Conservation (phyloP, 2,329 filamentous ascomycete genomes). For the Uncinocarpus reesii region DNA sequence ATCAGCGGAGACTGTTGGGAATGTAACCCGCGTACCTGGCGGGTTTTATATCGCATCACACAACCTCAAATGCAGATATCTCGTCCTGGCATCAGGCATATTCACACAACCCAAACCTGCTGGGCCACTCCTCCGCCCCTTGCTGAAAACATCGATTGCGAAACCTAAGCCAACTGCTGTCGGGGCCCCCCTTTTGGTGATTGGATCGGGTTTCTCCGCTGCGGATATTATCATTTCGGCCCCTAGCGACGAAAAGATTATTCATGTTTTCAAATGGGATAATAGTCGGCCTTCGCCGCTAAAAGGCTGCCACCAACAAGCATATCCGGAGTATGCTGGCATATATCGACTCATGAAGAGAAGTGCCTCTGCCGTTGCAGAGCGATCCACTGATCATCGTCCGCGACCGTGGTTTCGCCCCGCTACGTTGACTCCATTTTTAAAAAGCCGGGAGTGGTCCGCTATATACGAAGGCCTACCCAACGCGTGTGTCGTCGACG, state of each 20-base stretch:
- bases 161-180: conserved; percentile 11
- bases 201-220: conserved; percentile 53
- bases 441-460: conserved; percentile 42
- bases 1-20: conserved; percentile 33
- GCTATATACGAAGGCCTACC: conserved; percentile 46
- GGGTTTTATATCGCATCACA: conserved; percentile 46
- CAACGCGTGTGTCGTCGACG: conserved; percentile 41
- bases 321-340: conserved; percentile 53
- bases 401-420: conserved; percentile 20
- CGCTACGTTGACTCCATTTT: conserved; percentile 38
- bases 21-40: conserved; percentile 36
- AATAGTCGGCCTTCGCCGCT: conserved; percentile 47
- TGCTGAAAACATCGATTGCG: conserved; percentile 28
- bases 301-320: conserved; percentile 49
- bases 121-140: conserved; percentile 39
- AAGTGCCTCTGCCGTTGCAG: conserved; percentile 27
- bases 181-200: conserved; percentile 41
- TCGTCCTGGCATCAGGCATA: conserved; percentile 51
- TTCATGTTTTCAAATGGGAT: conserved; percentile 53
- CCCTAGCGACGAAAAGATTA: conserved; percentile 40
- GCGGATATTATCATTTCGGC: conserved; percentile 51
- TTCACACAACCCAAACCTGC: conserved; percentile 47
- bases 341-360: conserved; percentile 53
- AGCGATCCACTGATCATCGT: background rate
- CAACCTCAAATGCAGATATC: conserved; percentile 44